Evolutionary conservation across 1,284 basidiomycete species (phyloP).

Genomic region (Cutaneotrichosporon cavernicola): DNA sequence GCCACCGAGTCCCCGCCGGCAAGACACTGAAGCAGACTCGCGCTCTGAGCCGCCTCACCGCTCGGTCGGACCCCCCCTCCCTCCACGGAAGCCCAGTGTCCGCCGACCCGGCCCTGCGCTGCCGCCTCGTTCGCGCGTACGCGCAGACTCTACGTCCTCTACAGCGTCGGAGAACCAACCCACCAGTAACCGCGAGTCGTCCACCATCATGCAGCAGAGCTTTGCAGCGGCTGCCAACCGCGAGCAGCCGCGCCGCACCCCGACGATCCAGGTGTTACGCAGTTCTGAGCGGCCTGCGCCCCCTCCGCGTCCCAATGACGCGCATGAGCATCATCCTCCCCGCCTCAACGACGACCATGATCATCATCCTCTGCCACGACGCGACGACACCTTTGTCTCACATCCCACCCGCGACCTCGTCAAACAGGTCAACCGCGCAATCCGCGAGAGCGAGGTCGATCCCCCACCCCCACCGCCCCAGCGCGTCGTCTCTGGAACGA

Average conservation of each 20-base stretch:
- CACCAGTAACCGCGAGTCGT: slow-evolving; percentile 21
- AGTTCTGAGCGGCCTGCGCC: slow-evolving; percentile 10
- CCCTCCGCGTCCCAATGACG: background rate
- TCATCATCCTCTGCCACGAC: background rate
- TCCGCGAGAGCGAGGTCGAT: slow-evolving; percentile 22
- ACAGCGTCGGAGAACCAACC: slow-evolving; percentile 18
- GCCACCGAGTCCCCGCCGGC: background rate
- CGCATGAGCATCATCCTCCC: background rate
- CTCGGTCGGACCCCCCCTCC: slow-evolving; percentile 20
- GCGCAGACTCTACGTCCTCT: slow-evolving; percentile 20
- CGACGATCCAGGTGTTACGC: slow-evolving; percentile 25
- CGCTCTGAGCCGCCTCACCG: background rate
- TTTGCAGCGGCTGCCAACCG: slow-evolving; percentile 24
- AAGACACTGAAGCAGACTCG: background rate
- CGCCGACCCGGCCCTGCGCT: slow-evolving; percentile 12
- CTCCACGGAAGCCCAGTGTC: slow-evolving; percentile 24
- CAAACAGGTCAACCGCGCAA: slow-evolving; percentile 20
- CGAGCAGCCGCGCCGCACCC: background rate
- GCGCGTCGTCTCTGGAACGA: slow-evolving; percentile 5
- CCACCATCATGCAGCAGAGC: slow-evolving; percentile 24
- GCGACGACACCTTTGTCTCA: background rate
- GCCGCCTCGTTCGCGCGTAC: slow-evolving; percentile 1
- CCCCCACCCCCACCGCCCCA: slow-evolving; percentile 20
- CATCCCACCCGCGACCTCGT: slow-evolving; percentile 17
- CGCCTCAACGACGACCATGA: background rate